Base-by-base conservation (phyloP, 345 rosid species). In the Sisymbrium irio region DNA sequence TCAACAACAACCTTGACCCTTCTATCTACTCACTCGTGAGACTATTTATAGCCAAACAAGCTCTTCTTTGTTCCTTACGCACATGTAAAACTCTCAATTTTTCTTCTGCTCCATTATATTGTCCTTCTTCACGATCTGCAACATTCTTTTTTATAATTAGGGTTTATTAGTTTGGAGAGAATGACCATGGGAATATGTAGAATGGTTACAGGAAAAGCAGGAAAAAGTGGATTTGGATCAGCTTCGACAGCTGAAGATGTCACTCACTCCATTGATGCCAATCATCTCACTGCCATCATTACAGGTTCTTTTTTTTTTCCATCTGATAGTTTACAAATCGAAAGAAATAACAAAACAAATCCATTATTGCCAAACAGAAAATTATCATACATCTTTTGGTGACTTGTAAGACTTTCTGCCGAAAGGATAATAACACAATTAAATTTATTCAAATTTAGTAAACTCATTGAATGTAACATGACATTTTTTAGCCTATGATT, bases 181-280 rank as follows among this genome's bases (percentile, higher is more conserved):
- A 13, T 4, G 32, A 40, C 77, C 36, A 81, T 84, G 88, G n/a
- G n/a, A n/a, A n/a, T n/a, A n/a, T n/a, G n/a, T n/a, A n/a, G n/a
- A n/a, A 55, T 86, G 83, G 76, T 83, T 13, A 89, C 93, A 0
- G 99, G 97, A 6, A 47, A 77, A 79, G 82, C 81, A 17, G 97
- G 99, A 17, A 82, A 78, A 3, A 92, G 97, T 62, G 97, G 99
- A 64, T 95, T 86, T 77, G 99, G 99, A 61, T 95, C 99, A 0
- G 84, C 89, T 56, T 85, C 97, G 6, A 90, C 96, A 7, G 97
- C 96, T 6, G 91, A 92, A 71, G 77, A 88, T 45, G 99, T 92
- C 17, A 84, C 99, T 14, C 19, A 72, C 9, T 89, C 88, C 46
- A 80, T 88, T 63, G 89, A 90, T 64, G 97, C 96, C 14, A 56